Base-by-base conservation (phyloP, 768 basidiomycete genomes). In the Lactarius sp. region DNA sequence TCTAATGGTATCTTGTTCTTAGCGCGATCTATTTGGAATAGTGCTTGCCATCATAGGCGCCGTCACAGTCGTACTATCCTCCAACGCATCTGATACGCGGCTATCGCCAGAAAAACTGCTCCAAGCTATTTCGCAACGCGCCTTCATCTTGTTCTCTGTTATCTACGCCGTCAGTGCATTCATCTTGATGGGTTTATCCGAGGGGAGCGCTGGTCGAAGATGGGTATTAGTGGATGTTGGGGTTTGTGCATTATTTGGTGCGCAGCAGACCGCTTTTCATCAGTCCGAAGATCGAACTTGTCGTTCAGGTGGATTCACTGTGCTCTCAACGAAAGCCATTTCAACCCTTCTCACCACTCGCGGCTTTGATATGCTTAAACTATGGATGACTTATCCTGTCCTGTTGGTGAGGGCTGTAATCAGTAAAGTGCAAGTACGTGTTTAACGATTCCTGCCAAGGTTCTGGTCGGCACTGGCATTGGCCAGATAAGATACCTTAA, bases 321-420 rank as follows among this genome's bases (percentile, higher is more conserved):
- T 98, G 0, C 78, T 99, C 2, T 85, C 91, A 1, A 98, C 96
- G 9, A 98, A 99, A 71, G 96, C 91, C 0, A 74, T 96, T 49
- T 94, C 94, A 14, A 92, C 88, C 0, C 78, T 99, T 22, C 76
- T 98, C 52, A 92, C 92, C 34, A 77, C 85, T 67, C 79, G 89
- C 71, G 90, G 91, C 81, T 75, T 90, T 31, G 79, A 84, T 14
- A 85, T 93, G 66, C 90, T 95, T 75, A 77, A 80, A 10, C 80
- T 86, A 61, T 87, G 87, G 87, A 86, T 94, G 62, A 90, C 90
- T 8, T 95, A 94, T 71, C 89, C 91, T 18, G 77, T 91, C 53
- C 73, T 96, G 52, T 75, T 77, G 16, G 92, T 94, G 58, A 71
- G 84, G 68, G 60, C 69, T n/a, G 52, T 55, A 20, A 47, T 52